These are phyloP conservation scores for Mycogone perniciosa DNA, from an alignment of 2,329 filamentous ascomycete genomes.

Conservation along the genomic window DNA sequence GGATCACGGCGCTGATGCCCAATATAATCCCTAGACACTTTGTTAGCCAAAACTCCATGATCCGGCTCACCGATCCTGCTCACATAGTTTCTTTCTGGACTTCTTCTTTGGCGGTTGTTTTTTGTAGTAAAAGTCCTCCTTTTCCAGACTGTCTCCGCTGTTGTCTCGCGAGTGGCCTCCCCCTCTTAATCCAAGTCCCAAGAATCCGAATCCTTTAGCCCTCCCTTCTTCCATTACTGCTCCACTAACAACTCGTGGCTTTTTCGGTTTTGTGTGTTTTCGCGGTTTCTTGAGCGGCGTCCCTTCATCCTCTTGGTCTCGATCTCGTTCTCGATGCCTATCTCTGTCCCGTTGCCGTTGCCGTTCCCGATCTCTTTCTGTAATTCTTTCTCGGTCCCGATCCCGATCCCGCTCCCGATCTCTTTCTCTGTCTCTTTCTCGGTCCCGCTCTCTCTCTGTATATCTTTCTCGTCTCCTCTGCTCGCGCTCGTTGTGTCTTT, in stretches of 20 bases:
- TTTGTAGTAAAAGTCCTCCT: slow-evolving; percentile 35
- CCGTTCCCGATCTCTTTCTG: slow-evolving; percentile 17
- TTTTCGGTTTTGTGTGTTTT: slow-evolving; percentile 37
- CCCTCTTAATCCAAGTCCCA: slow-evolving; percentile 26
- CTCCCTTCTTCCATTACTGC: slow-evolving; percentile 62
- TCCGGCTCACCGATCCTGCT: slow-evolving; percentile 22
- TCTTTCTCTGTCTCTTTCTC: slow-evolving; percentile 10
- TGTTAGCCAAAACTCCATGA: slow-evolving; percentile 16
- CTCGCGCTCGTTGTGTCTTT: slow-evolving; percentile 38
- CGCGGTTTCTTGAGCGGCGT: slow-evolving; percentile 19
- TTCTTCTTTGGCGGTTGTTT: slow-evolving; percentile 36
- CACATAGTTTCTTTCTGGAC: slow-evolving; percentile 56
- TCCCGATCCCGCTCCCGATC: slow-evolving; percentile 18
- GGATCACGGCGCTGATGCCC: slow-evolving; percentile 45
- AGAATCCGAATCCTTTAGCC: slow-evolving; percentile 28
- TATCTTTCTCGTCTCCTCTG: slow-evolving; percentile 12
- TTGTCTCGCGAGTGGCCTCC: slow-evolving; percentile 36
- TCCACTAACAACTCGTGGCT: slow-evolving; percentile 62
- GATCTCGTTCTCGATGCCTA: slow-evolving; percentile 16
- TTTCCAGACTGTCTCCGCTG: slow-evolving; percentile 42
- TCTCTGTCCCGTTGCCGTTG: slow-evolving; percentile 17
- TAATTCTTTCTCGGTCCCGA: slow-evolving; percentile 18
- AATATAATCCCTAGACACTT: slow-evolving; percentile 47
- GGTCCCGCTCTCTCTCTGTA: slow-evolving; percentile 11
- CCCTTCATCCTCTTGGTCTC: slow-evolving; percentile 4